phyloP scores from a whole-genome alignment of 306 rosid species.

The Cajanus cajan region DNA sequence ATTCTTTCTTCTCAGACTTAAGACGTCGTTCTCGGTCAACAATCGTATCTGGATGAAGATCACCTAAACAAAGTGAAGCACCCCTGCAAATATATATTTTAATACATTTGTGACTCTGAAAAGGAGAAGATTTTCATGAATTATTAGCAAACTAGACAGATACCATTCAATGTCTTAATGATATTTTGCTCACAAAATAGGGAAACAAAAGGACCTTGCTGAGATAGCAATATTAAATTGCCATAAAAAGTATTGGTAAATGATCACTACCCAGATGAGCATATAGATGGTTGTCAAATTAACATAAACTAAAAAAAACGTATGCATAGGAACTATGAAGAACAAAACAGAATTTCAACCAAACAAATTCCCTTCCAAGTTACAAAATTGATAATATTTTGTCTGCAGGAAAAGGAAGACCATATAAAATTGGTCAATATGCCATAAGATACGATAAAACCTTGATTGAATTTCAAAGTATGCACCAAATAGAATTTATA shows the following conservation, averaged over 20 bases:
- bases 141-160: conserved; percentile 12
- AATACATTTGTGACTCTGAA: conserved; percentile 29
- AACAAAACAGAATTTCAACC: not conserved
- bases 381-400: not conserved
- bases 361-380: not conserved
- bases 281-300: not conserved
- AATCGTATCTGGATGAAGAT: conserved; percentile 85
- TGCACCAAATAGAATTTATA: not conserved
- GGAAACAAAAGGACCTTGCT: not conserved
- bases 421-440: not conserved
- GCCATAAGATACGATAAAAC: conserved; percentile 10
- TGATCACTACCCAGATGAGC: not conserved
- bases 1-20: conserved; percentile 56
- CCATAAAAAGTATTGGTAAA: conserved; percentile 4
- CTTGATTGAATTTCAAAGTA: conserved; percentile 7
- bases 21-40: conserved; percentile 50
- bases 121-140: conserved; percentile 22
- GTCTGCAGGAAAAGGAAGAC: not conserved
- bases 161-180: not conserved
- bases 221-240: conserved; percentile 9
- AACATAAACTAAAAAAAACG: not conserved
- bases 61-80: conserved; percentile 77
- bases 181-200: conserved; percentile 7
- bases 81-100: conserved; percentile 66
- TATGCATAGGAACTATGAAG: conserved; percentile 7